Base-by-base conservation (phyloP, 2,329 filamentous ascomycete genomes). In the Fusarium keratoplasticum region DNA sequence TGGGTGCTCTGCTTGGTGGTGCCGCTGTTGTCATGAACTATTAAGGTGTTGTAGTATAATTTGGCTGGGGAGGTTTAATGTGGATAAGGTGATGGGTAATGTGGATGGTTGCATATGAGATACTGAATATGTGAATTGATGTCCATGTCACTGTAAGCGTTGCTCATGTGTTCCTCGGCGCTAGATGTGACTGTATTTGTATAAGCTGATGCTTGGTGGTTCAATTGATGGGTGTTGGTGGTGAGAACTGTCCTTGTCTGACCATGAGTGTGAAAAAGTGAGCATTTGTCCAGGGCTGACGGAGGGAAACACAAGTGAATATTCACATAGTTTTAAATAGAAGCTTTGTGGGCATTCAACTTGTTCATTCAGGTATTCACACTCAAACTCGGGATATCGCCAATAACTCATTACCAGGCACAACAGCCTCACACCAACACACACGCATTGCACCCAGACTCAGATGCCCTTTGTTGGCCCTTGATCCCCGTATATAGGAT, bases 1-100 rank as follows among this genome's bases (percentile, higher is more conserved):
- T 78, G 35, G 76, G 76, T 27, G 76, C 75, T 4, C 40, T 78
- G 9, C 68, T 78, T 27, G 76, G 76, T 25, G 76, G 73, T 65
- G 76, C 75, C 5, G 76, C 73, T 16, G 36, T 78, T 22, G 63
- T 64, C n/a, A 66, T 74, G 63, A 78, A 78, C 55, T 64, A 50
- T 31, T 75, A 72, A 58, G 57, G 57, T 1, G 29, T 1, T 16
- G 38, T 25, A 22, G 29, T 25, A 44, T 38, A n/a, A 27, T 52
- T 22, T 7, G 9, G 25, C 8, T 55, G n/a, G 54, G 52, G 31
- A 7, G 27, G 27, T 6, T 52, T 31, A 42, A 40, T 64, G 29
- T 10, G 61, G 25, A 31, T 52, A 54, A 50, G 25, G 52, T 6
- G 29, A 27, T 64, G 36, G 9, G 16, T 38, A 58, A 58, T 64